Conservation (phyloP, 768 basidiomycete species). For the Mrakia frigida region DNA sequence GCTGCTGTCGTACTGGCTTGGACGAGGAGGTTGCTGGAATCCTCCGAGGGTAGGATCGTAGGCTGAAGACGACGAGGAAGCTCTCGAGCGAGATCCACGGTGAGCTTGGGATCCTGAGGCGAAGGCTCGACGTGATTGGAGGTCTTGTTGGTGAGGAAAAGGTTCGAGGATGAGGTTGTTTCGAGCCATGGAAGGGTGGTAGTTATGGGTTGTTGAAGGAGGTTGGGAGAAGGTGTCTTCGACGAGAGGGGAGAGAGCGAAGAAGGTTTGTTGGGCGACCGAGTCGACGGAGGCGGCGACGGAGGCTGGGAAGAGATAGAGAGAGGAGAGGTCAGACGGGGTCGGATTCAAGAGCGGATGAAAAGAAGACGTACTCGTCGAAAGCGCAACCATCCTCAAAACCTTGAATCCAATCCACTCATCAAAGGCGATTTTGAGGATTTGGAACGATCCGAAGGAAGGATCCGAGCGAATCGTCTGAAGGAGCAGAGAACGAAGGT, state of each 20-base stretch:
- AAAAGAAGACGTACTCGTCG: constrained; percentile 48
- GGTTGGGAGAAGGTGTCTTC: constrained; percentile 9
- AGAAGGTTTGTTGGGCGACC: constrained; percentile 84
- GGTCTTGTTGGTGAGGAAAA: not conserved
- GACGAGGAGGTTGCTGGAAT: constrained; percentile 7
- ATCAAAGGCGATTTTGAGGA: constrained; percentile 82
- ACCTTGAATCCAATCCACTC: constrained; percentile 92
- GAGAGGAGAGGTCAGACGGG: not conserved
- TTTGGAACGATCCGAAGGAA: constrained; percentile 87
- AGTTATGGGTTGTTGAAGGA: not conserved
- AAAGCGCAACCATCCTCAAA: constrained; percentile 75
- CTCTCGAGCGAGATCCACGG: not conserved
- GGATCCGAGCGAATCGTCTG: constrained; percentile 89
- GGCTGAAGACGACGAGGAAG: not conserved
- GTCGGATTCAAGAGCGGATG: not conserved
- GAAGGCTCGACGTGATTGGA: not conserved
- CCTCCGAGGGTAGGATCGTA: constrained; percentile 11
- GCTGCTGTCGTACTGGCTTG: constrained; percentile 1
- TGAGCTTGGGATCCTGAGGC: not conserved
- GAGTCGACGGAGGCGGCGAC: constrained; percentile 80
- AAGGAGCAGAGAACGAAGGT: constrained; percentile 7
- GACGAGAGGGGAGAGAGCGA: constrained; percentile 61
- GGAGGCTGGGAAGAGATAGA: not conserved
- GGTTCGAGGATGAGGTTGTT: constrained; percentile 4
- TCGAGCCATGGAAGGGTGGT: not conserved